Base-by-base conservation (phyloP, 2,329 filamentous ascomycete genomes). In the Exophiala xenobiotica region DNA sequence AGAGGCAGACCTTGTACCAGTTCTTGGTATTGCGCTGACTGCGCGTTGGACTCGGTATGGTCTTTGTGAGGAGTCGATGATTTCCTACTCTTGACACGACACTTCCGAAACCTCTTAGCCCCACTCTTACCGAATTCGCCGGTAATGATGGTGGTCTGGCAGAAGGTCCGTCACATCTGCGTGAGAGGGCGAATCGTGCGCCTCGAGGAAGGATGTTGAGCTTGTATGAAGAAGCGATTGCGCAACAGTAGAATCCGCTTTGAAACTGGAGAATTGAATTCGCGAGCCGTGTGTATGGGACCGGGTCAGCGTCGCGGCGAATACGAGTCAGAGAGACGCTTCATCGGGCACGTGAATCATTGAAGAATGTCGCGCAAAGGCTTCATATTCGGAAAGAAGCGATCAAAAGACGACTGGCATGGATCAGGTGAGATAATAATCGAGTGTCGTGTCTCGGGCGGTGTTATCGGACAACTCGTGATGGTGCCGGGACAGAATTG, bases 71-170 rank as follows among this genome's bases (percentile, higher is more conserved):
- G 40, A 43, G 37, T 49, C 27, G 40, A 40, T 43, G 16, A 38
- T 40, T 46, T 41, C 51, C 47, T 54, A 14, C 33, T 46, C 40
- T 46, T 53, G 41, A 46, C 24, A 44, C 35, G 41, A 46, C 24
- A 44, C 35, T 42, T 53, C 46, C 45, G 38, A 47, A 49, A 46
- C 53, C 42, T 49, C 27, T 41, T 50, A 22, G 51, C 54, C 54
- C 54, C 54, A 57, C 54, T 57, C 51, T 49, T 48, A 39, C 47
- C 37, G 42, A 45, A 51, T 29, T 35, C 42, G 43, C 26, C 48
- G 46, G n/a, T 51, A 31, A 18, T 53, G 43, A 39, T 53, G 31
- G 50, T 46, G 37, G 45, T 20, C 22, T 31, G 38, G 33, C 35
- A 31, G 44, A 37, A 9, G 20, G 48, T 7, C 50, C 38, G 33